Evolutionary conservation across 192 early-diverging fungal species (phyloP).

Genomic region (Dissophora ornata): DNA sequence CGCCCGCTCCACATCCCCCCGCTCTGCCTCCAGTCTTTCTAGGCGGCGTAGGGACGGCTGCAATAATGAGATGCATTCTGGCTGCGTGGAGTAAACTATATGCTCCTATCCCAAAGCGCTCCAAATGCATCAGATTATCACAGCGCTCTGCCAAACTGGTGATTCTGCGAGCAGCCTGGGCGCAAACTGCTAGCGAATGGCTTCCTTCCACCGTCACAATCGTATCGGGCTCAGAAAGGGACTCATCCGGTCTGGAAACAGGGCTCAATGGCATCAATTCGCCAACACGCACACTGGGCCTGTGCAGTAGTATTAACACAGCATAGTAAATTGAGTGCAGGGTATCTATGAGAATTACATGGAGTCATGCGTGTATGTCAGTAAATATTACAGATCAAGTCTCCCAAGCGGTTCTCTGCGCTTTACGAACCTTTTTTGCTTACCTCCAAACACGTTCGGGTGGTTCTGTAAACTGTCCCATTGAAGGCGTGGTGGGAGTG

Average conservation of each 20-base stretch:
- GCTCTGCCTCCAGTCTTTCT: neutral
- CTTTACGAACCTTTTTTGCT: no score
- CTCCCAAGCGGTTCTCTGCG: no score
- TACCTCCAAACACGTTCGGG: slow-evolving; percentile 22
- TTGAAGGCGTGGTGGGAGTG: slow-evolving; percentile 18
- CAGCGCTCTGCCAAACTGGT: slow-evolving; percentile 11
- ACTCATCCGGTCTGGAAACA: neutral
- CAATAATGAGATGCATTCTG: slow-evolving; percentile 8
- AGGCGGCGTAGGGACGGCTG: slow-evolving; percentile 5
- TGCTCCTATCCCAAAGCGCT: slow-evolving; percentile 17
- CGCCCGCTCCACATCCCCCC: neutral
- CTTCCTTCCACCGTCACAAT: slow-evolving; percentile 10
- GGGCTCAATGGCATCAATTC: neutral
- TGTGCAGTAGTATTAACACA: slow-evolving; percentile 7
- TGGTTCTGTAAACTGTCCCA: slow-evolving; percentile 2
- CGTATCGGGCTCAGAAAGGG: neutral
- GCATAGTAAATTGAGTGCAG: slow-evolving; percentile 14
- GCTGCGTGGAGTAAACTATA: slow-evolving; percentile 16
- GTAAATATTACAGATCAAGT: no score
- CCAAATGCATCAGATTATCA: slow-evolving; percentile 6
- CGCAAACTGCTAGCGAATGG: slow-evolving; percentile 17
- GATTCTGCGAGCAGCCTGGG: slow-evolving; percentile 16
- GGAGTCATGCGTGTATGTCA: neutral
- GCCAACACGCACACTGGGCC: slow-evolving; percentile 15
- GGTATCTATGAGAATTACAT: slow-evolving; percentile 4